Evolutionary conservation across 352 stramenopile species (phyloP), one percentile per base, ranked within the genome.

Genomic region (Pythium chondricola): DNA sequence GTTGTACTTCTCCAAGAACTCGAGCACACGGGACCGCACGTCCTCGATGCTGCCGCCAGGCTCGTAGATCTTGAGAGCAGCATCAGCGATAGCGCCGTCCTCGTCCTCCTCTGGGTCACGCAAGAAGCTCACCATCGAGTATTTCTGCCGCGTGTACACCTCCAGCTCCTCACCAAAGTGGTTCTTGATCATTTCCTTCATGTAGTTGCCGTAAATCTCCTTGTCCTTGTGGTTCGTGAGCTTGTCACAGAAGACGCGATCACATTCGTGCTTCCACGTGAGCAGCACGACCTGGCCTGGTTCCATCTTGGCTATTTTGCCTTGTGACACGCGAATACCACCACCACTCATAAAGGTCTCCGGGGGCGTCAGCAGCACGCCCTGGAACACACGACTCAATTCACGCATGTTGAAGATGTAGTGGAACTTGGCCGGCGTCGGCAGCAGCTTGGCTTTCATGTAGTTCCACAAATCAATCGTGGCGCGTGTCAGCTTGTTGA

Each of bases 341-440:
- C 95, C 95, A 26, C 93, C 87, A 21, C 84, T 95, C 7, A 83
- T 80, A 52, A 98, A 97, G 2, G 93, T 98, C 61, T 97, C 92
- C 24, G 95, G 85, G 4, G 96, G 94, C 1, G 94, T 98, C 21
- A 98, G 70, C 29, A 99, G 49, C 33, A 99, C 93, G 6, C 96
- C 96, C 63, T 98, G 96, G 56, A 99, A 99, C 0, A 99, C 95
- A 41, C 95, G 88, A 58, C 85, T 97, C 29, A 99, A 81, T 43
- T 99, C 95, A 41, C 96, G 91, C 93, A 99, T 98, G 59, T 99
- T 99, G 75, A 99, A 99, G 40, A 98, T 96, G 72, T 99, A 99
- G 67, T 99, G 95, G 74, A 99, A 98, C 54, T 99, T 98, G 25
- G 95, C 91, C 10, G 96, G 96, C 11, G 96, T 99, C 0, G 95